Conservation (phyloP, 2,329 filamentous ascomycete species). For the Epichloe gansuensis region DNA sequence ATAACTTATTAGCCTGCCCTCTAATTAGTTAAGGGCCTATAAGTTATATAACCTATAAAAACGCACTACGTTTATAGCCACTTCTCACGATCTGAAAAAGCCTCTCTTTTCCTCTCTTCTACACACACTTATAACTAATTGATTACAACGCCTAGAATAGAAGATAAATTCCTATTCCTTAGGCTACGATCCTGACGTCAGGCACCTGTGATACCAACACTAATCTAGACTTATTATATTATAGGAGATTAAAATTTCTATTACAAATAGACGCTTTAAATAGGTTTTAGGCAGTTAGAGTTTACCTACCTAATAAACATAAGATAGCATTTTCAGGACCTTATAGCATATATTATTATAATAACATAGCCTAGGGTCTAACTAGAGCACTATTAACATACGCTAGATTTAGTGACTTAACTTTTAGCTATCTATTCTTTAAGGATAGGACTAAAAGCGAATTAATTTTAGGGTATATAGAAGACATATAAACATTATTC, state of each 20-base stretch:
- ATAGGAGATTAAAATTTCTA: not conserved
- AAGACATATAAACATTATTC: too few relatives aligned
- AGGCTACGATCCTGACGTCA: too few relatives aligned
- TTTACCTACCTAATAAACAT: not conserved
- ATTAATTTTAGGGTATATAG: not conserved
- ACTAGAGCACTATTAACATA: not conserved
- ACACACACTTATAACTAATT: too few relatives aligned
- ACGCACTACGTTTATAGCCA: too few relatives aligned
- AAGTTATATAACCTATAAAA: too few relatives aligned
- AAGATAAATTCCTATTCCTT: too few relatives aligned
- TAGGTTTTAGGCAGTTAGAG: not conserved
- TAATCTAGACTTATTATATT: not conserved
- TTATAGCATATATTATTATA: not conserved
- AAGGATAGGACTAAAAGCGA: not conserved
- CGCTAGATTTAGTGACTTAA: not conserved
- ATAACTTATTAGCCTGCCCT: too few relatives aligned
- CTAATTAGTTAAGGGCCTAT: too few relatives aligned
- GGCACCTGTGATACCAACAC: too few relatives aligned
- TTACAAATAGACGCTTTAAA: not conserved
- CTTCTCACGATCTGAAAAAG: too few relatives aligned
- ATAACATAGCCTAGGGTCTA: not conserved
- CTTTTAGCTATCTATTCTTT: not conserved
- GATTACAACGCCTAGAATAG: too few relatives aligned
- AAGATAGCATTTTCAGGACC: not conserved
- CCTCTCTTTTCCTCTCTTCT: too few relatives aligned